Conservation (phyloP, 2,329 filamentous ascomycete genomes). For the Aspergillus pseudoglaucus region DNA sequence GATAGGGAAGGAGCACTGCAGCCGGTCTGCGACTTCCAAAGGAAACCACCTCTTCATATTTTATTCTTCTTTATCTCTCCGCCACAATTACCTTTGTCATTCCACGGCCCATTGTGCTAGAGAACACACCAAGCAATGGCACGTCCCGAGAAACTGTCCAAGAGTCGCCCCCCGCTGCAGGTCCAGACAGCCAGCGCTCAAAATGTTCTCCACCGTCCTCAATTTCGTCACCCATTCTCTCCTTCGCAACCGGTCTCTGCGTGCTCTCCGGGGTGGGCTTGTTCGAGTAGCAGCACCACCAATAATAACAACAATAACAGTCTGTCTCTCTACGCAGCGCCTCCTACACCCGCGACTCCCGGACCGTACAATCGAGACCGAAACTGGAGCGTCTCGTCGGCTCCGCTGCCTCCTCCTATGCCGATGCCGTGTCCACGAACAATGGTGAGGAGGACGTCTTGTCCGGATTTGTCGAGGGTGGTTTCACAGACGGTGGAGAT, state of each 20-base stretch:
- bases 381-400: not conserved
- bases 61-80: not conserved
- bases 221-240: not conserved
- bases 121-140: not conserved
- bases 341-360: not conserved
- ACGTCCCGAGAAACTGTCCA: not conserved
- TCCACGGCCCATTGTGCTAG: not conserved
- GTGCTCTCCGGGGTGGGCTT: not conserved
- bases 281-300: not conserved
- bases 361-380: not conserved
- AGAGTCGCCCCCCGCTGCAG: not conserved
- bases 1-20: not conserved
- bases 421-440: not conserved
- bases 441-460: not conserved
- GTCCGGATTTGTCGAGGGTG: constrained; percentile 1
- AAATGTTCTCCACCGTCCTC: not conserved
- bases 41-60: not conserved
- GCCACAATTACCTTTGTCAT: not conserved
- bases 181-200: not conserved
- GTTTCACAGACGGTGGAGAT: constrained; percentile 11
- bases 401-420: not conserved
- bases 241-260: not conserved
- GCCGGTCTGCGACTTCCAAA: not conserved
- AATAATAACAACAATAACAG: not conserved
- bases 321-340: not conserved